Conservation (phyloP, 495 filamentous ascomycete genomes). For the Astrocystis sublimbata region DNA sequence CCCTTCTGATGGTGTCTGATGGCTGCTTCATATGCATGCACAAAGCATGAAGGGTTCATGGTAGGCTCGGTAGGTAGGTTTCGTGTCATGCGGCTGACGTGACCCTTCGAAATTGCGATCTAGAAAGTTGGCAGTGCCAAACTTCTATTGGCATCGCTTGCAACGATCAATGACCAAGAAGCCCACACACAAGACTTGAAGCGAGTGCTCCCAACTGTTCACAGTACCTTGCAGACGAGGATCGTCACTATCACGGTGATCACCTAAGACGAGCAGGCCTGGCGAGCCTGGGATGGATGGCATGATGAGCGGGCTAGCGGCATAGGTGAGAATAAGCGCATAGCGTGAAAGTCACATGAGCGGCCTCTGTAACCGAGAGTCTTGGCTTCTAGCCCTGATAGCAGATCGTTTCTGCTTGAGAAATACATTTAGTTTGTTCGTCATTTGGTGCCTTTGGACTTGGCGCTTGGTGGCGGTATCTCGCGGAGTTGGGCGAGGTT, state of each 20-base stretch:
- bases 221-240: constrained; percentile 14
- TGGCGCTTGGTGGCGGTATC: background rate
- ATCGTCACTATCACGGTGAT: background rate
- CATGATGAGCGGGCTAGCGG: background rate
- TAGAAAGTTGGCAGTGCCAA: constrained; percentile 10
- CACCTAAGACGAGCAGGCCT: constrained; percentile 8
- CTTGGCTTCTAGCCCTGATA: background rate
- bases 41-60: background rate
- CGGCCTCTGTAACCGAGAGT: background rate
- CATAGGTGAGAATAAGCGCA: constrained; percentile 6
- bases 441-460: background rate
- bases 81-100: constrained; percentile 7
- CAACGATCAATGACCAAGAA: too few species aligned
- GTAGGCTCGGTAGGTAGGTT: background rate
- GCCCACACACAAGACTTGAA: background rate
- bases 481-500: background rate
- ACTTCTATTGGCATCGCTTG: background rate
- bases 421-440: background rate
- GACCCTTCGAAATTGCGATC: background rate
- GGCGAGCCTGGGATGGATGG: background rate
- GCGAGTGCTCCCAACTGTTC: background rate
- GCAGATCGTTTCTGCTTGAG: background rate
- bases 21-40: constrained; percentile 9
- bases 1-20: background rate
- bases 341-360: constrained; percentile 10